These are phyloP conservation scores for Malus domestica DNA, from an alignment of 306 rosid species.

Conservation along the genomic window DNA sequence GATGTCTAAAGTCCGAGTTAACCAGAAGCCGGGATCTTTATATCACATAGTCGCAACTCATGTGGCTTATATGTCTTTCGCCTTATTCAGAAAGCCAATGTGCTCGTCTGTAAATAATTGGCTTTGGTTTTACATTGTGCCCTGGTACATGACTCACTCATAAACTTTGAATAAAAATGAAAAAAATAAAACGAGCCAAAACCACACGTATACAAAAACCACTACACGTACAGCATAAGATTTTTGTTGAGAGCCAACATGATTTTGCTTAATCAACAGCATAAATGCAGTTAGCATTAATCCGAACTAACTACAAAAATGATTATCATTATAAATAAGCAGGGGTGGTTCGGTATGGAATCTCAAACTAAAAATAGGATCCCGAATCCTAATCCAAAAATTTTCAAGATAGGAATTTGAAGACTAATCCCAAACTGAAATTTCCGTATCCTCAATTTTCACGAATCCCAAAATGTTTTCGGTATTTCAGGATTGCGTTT, in stretches of 20 bases:
- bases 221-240: background rate
- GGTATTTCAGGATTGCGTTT: too few relatives aligned
- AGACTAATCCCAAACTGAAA: too few relatives aligned
- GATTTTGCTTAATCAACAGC: background rate
- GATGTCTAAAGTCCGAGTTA: background rate
- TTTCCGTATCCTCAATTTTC: too few relatives aligned
- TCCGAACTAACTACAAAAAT: too few relatives aligned
- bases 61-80: background rate
- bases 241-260: background rate
- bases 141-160: background rate
- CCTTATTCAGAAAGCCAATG: background rate
- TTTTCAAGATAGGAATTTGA: too few relatives aligned
- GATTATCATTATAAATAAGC: too few relatives aligned
- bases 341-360: too few relatives aligned
- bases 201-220: background rate
- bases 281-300: background rate
- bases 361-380: too few relatives aligned
- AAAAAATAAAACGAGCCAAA: background rate
- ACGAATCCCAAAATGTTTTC: too few relatives aligned
- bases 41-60: background rate
- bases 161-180: background rate
- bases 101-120: background rate
- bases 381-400: too few relatives aligned
- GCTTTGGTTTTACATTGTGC: background rate
- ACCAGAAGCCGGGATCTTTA: background rate